A percentile compares a stretch with the other conserved stretches of the same genome.
These are phyloP conservation scores for Choiromyces venosus DNA, from an alignment of 495 filamentous ascomycete genomes.

Conservation along the genomic window DNA sequence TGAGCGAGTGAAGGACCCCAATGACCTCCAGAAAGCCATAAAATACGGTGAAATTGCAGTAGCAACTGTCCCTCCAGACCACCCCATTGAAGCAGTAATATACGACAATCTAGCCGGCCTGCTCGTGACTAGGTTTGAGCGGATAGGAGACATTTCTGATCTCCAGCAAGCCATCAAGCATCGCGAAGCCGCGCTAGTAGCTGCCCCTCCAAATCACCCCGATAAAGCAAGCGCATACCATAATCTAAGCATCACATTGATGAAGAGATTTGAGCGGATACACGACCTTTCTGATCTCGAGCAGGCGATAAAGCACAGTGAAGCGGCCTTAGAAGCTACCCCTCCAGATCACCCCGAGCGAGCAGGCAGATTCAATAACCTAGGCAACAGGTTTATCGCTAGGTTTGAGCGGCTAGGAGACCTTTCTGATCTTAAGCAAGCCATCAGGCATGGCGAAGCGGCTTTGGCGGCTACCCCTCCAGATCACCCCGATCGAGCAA, in stretches of 20 bases:
- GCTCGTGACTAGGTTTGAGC: constrained; percentile 7
- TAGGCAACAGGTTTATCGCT: too few relatives aligned
- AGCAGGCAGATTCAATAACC: background rate
- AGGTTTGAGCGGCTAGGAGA: background rate
- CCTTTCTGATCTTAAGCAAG: background rate
- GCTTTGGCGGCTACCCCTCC: background rate
- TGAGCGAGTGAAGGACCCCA: background rate
- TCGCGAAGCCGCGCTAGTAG: background rate
- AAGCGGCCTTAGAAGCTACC: constrained; percentile 4
- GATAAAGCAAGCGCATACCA: constrained; percentile 5
- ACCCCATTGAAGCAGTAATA: too few relatives aligned
- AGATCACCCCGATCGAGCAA: background rate
- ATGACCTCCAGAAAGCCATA: constrained; percentile 14
- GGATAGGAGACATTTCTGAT: background rate
- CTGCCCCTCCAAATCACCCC: background rate
- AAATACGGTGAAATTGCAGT: constrained; percentile 4
- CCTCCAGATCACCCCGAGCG: background rate
- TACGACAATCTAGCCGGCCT: constrained; percentile 5
- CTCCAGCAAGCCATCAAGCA: background rate
- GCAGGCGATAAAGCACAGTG: background rate
- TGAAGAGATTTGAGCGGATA: constrained; percentile 6
- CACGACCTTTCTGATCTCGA: constrained; percentile 6
- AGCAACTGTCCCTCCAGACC: constrained; percentile 5
- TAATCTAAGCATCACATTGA: constrained; percentile 7
- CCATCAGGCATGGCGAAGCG: constrained; percentile 4